These are phyloP conservation scores for Penicillium cosmopolitanum DNA, from an alignment of 495 filamentous ascomycete species.

Conservation along the genomic window DNA sequence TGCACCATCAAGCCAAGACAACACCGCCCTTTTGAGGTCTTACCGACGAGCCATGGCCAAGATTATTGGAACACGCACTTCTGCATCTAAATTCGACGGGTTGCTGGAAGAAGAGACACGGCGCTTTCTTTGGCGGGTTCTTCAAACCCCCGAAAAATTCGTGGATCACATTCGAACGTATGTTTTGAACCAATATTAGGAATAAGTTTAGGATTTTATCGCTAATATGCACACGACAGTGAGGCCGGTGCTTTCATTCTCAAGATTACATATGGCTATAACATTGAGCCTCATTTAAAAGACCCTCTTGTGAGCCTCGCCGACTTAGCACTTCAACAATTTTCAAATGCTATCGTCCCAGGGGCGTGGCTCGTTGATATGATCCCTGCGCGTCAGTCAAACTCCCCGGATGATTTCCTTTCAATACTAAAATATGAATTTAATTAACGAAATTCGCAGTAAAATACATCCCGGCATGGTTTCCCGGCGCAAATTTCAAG, in stretches of 20 bases:
- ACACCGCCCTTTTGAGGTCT: conserved; percentile 31
- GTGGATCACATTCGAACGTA: conserved; percentile 39
- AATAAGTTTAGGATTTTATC: not conserved
- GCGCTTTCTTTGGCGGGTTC: conserved; percentile 38
- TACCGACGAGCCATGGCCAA: conserved; percentile 39
- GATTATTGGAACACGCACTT: conserved; percentile 32
- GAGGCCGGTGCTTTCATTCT: conserved; percentile 49
- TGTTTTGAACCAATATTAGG: conserved; percentile 1
- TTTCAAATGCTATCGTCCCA: conserved; percentile 43
- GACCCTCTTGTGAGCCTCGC: conserved; percentile 50
- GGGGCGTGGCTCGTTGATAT: conserved; percentile 53
- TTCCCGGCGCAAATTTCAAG: conserved; percentile 50
- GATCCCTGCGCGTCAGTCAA: conserved; percentile 31
- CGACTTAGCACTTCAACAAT: conserved; percentile 42
- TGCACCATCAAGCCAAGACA: conserved; percentile 28
- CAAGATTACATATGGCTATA: conserved; percentile 55
- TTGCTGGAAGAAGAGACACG: conserved; percentile 36
- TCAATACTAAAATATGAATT: not conserved
- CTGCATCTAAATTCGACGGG: conserved; percentile 30
- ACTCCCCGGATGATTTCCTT: not conserved
- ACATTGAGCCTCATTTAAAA: conserved; percentile 34
- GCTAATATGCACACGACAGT: conserved; percentile 18
- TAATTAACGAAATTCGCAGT: conserved; percentile 9
- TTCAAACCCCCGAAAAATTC: conserved; percentile 35
- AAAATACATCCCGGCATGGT: conserved; percentile 46